These are phyloP conservation scores for Yamadazyma blattariae DNA, from an alignment of 1,139 yeast genomes.

Conservation along the genomic window DNA sequence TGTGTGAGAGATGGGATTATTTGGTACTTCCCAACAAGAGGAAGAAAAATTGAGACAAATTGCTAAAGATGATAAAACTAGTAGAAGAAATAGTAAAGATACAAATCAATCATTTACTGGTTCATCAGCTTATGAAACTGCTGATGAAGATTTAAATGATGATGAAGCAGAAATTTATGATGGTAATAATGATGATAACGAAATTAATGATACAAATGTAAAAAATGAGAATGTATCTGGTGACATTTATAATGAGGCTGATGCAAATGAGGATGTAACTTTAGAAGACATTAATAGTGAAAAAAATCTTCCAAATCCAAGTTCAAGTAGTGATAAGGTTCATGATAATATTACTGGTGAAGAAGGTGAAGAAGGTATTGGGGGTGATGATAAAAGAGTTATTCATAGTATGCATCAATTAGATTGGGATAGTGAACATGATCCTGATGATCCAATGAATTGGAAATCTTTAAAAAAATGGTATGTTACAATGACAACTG, in stretches of 20 bases:
- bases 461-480: conserved; percentile 66
- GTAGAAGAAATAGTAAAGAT: conserved; percentile 2
- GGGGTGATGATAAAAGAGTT: neutral
- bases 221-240: neutral
- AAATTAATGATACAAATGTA: neutral
- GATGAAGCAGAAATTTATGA: neutral
- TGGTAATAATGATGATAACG: neutral
- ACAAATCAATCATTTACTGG: conserved; percentile 15
- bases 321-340: neutral
- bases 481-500: conserved; percentile 61
- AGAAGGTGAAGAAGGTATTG: neutral
- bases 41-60: conserved; percentile 39
- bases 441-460: conserved; percentile 61
- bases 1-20: conserved; percentile 14
- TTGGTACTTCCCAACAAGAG: conserved; percentile 37
- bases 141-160: conserved; percentile 23
- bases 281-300: neutral
- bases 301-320: neutral
- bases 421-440: conserved; percentile 62
- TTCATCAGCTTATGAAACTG: conserved; percentile 35
- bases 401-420: conserved; percentile 23
- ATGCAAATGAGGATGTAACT: neutral
- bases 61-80: conserved; percentile 12
- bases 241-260: neutral
- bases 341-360: neutral